A percentile compares a stretch with the other conserved stretches of the same genome.
Evolutionary conservation across 352 stramenopile genomes (phyloP).

Genomic region (Phytophthora kernoviae): DNA sequence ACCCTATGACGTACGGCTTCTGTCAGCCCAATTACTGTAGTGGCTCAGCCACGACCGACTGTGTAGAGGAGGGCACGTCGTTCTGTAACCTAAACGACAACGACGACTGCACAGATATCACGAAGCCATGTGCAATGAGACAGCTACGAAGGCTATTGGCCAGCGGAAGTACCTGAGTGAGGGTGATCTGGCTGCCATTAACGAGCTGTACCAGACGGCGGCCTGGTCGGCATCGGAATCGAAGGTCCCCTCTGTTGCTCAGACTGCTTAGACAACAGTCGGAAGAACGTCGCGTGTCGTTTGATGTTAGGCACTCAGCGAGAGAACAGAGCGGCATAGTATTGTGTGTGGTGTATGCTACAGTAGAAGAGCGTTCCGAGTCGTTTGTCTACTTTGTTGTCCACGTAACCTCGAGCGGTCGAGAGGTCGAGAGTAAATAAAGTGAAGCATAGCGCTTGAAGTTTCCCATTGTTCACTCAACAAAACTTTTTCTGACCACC

Average conservation of each 20-base stretch:
- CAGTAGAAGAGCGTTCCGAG: conserved; percentile 23
- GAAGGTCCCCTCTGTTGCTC: conserved; percentile 17
- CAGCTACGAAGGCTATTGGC: conserved; percentile 59
- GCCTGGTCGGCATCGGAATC: conserved; percentile 32
- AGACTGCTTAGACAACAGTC: not conserved
- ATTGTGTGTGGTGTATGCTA: conserved; percentile 31
- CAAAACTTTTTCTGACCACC: no score
- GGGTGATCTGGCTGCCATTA: conserved; percentile 54
- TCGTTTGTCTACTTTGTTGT: conserved; percentile 17
- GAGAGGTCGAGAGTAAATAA: conserved; percentile 29
- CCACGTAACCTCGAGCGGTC: conserved; percentile 15
- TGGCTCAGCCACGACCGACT: conserved; percentile 44
- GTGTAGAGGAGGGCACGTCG: conserved; percentile 50
- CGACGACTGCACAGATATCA: conserved; percentile 63
- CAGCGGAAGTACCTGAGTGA: conserved; percentile 62
- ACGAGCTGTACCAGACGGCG: conserved; percentile 38
- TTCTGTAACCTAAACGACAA: conserved; percentile 84
- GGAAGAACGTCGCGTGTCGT: conserved; percentile 15
- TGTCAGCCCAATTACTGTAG: conserved; percentile 68
- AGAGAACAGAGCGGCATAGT: conserved; percentile 17
- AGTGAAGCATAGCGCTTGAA: conserved; percentile 23
- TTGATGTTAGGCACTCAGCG: conserved; percentile 13
- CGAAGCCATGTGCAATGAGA: conserved; percentile 55
- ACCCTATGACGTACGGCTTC: conserved; percentile 77
- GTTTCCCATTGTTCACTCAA: not conserved